Conservation (phyloP, 2,329 filamentous ascomycete genomes). For the Hypoxylon rubiginosum region DNA sequence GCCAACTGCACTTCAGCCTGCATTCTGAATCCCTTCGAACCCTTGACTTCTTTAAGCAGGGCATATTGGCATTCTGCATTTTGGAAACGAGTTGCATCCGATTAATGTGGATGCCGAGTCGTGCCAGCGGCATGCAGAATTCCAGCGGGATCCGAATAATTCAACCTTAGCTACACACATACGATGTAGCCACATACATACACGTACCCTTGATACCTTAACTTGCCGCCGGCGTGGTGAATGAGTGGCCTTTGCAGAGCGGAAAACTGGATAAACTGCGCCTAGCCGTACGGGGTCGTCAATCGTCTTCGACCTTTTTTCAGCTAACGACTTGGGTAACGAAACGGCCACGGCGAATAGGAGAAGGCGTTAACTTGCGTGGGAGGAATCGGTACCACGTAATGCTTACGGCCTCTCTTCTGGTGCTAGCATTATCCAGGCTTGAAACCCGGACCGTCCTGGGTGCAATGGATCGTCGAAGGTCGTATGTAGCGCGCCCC, state of each 20-base stretch:
- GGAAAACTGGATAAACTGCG: slow-evolving; percentile 38
- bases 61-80: slow-evolving; percentile 30
- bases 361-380: slow-evolving; percentile 9
- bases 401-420: slow-evolving; percentile 35
- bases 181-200: too few species aligned
- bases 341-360: slow-evolving; percentile 35
- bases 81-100: slow-evolving; percentile 39
- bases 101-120: slow-evolving; percentile 38
- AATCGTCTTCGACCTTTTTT: slow-evolving; percentile 4
- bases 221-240: slow-evolving; percentile 7
- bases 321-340: slow-evolving; percentile 34
- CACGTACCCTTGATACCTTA: not conserved
- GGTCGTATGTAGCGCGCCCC: slow-evolving; percentile 29
- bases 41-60: slow-evolving; percentile 6
- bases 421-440: slow-evolving; percentile 29
- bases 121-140: slow-evolving; percentile 37
- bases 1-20: slow-evolving; percentile 15
- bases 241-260: slow-evolving; percentile 25
- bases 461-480: slow-evolving; percentile 33
- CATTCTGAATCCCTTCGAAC: slow-evolving; percentile 23
- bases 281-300: slow-evolving; percentile 36
- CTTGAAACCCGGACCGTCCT: slow-evolving; percentile 40
- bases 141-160: slow-evolving; percentile 29
- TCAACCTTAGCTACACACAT: slow-evolving; percentile 20
- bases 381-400: slow-evolving; percentile 38